Conservation (phyloP, 306 rosid genomes). For the Erythrophleum fordii region DNA sequence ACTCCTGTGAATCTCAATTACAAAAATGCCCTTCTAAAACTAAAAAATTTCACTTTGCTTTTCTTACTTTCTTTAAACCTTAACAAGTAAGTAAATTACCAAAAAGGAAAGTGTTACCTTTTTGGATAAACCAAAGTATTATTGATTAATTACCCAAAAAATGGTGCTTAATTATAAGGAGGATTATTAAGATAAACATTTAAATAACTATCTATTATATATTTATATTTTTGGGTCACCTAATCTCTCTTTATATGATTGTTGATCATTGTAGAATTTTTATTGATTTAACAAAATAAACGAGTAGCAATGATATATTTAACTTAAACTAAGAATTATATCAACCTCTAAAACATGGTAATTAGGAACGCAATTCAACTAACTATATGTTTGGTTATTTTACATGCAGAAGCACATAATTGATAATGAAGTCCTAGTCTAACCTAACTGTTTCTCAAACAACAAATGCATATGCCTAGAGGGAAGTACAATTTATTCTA, state of each 20-base stretch:
- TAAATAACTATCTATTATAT: background rate
- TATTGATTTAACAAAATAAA: too few species aligned
- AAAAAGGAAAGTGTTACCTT: background rate
- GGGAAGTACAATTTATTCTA: background rate
- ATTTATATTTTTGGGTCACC: background rate
- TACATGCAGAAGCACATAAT: too few species aligned
- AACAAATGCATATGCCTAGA: background rate
- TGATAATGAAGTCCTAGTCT: background rate
- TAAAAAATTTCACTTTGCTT: too few species aligned
- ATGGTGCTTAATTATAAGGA: too few species aligned
- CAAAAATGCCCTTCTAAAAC: constrained; percentile 10
- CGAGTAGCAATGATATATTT: too few species aligned
- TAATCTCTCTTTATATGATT: background rate
- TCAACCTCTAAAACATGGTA: too few species aligned
- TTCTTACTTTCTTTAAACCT: background rate
- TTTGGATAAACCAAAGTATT: background rate
- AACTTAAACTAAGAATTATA: too few species aligned
- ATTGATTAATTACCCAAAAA: background rate
- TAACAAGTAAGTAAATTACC: background rate
- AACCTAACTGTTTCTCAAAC: background rate
- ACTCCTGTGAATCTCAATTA: background rate
- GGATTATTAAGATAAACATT: background rate
- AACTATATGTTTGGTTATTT: background rate
- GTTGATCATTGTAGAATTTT: background rate
- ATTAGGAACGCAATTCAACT: too few species aligned